phyloP scores from a whole-genome alignment of 108 stramenopile genomes.

The Conticribra weissflogii region DNA sequence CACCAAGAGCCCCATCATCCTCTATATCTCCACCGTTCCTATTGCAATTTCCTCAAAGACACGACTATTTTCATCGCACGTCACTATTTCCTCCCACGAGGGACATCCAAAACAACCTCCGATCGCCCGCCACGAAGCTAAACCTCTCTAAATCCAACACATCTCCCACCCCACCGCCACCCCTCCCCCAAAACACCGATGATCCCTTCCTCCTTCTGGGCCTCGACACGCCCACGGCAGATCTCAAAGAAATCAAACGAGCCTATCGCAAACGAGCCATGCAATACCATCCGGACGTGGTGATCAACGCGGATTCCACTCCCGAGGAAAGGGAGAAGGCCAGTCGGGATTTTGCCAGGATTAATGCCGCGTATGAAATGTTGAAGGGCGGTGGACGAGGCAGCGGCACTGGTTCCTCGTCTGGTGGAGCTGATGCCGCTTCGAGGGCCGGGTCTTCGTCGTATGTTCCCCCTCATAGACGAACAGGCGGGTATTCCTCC shows the following conservation, averaged over 20 bases:
- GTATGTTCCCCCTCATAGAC: slow-evolving; percentile 78
- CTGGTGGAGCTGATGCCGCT: slow-evolving; percentile 13
- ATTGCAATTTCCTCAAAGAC: no score
- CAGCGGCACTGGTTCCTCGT: not conserved
- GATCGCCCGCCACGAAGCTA: no score
- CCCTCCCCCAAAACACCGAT: slow-evolving; percentile 41
- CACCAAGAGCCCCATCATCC: no score
- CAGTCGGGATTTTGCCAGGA: slow-evolving; percentile 76
- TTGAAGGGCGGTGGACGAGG: slow-evolving; percentile 54
- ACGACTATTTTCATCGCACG: no score
- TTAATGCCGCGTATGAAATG: slow-evolving; percentile 81
- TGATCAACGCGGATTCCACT: slow-evolving; percentile 53
- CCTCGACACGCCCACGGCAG: slow-evolving; percentile 48
- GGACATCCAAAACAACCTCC: no score
- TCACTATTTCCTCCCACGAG: no score
- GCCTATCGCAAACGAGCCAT: slow-evolving; percentile 80
- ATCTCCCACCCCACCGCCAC: slow-evolving; percentile 15
- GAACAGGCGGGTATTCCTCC: slow-evolving; percentile 39
- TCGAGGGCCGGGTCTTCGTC: slow-evolving; percentile 32
- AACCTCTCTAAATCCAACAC: no score
- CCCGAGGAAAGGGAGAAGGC: slow-evolving; percentile 67
- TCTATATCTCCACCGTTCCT: no score
- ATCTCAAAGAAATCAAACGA: slow-evolving; percentile 74
- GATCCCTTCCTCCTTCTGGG: slow-evolving; percentile 60
- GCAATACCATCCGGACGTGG: slow-evolving; percentile 85